Evolutionary conservation across 2,329 filamentous ascomycete genomes (phyloP), one percentile per base, ranked within the genome.

Genomic region (Torrubiella hemipterigena): DNA sequence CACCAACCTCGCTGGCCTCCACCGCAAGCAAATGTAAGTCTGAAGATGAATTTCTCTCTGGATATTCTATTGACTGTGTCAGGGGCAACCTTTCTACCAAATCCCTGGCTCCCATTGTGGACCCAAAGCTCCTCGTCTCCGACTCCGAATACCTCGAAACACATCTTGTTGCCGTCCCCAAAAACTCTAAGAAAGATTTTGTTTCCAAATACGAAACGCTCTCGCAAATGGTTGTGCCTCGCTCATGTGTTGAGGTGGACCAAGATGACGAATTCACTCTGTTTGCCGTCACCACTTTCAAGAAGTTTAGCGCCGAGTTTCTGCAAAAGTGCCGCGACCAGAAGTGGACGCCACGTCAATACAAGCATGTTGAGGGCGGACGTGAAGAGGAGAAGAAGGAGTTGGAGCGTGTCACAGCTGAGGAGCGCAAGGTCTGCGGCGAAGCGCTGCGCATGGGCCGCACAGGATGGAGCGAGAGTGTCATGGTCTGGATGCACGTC

Each of bases 131-230:
- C 36, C 70, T 94, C 26, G 73, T 95, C 41, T 81, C 81, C 55
- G 78, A 94, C 52, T 95, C 87, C 14, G 91, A 98, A 60, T 96
- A 94, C 59, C 77, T 98, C 45, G 86, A 95, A 61, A 95, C 91
- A 18, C 87, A 95, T 53, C 76, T 98, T 18, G 69, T 98, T 43
- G 91, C 84, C 14, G 83, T 98, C 7, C 91, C 91, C 3, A 74
- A 71, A 29, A 77, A 75, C 43, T 65, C 73, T 34, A 77, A 81
- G 47, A 94, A 93, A 54, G 89, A 96, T 23, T 98, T 94, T 50
- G 62, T 93, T 41, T 80, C 80, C 52, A 75, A 68, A 41, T 98
- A 98, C 60, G 91, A 98, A 58, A 87, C 83, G 2, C 56, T 96
- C 34, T 65, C 81, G 1, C 79, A 81, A 11, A 93, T 94, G 84